phyloP scores from a whole-genome alignment of 768 basidiomycete genomes.

The Psilocybe cubensis region DNA sequence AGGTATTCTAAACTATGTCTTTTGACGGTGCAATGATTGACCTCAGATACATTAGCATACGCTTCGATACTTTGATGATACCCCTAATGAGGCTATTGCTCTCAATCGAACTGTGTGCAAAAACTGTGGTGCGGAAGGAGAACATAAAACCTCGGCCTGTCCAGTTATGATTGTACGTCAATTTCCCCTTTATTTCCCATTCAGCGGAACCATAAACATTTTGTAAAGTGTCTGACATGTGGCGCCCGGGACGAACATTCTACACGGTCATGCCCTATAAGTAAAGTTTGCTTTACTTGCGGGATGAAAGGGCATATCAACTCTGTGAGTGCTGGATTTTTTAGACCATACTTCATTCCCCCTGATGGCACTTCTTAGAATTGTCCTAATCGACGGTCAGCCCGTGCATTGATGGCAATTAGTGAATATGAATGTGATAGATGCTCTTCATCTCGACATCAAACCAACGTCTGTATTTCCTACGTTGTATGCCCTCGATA shows the following conservation, averaged over 20 bases:
- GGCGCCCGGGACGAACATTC: slow-evolving; percentile 80
- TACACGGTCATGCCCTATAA: slow-evolving; percentile 78
- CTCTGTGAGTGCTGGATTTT: slow-evolving; percentile 42
- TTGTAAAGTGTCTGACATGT: slow-evolving; percentile 73
- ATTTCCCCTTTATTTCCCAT: not conserved
- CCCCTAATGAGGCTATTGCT: slow-evolving; percentile 41
- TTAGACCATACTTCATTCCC: not conserved
- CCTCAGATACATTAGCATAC: slow-evolving; percentile 41
- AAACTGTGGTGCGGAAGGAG: slow-evolving; percentile 74
- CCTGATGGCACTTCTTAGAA: slow-evolving; percentile 43
- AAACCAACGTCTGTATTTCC: slow-evolving; percentile 56
- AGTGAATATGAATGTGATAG: slow-evolving; percentile 62
- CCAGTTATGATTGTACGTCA: slow-evolving; percentile 70
- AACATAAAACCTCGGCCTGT: slow-evolving; percentile 72
- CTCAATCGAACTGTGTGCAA: slow-evolving; percentile 66
- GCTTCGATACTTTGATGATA: slow-evolving; percentile 68
- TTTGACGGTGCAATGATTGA: slow-evolving; percentile 1
- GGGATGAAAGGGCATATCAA: slow-evolving; percentile 86
- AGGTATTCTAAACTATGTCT: slow-evolving; percentile 34
- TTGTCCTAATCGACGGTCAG: slow-evolving; percentile 66
- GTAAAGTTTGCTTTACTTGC: slow-evolving; percentile 79
- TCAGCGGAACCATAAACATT: not conserved
- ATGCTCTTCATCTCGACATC: slow-evolving; percentile 68
- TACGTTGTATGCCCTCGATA: not conserved
- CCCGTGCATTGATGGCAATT: slow-evolving; percentile 23